These are phyloP conservation scores for Psidium friedrichsthalianum DNA, from an alignment of 345 rosid genomes.

Conservation along the genomic window DNA sequence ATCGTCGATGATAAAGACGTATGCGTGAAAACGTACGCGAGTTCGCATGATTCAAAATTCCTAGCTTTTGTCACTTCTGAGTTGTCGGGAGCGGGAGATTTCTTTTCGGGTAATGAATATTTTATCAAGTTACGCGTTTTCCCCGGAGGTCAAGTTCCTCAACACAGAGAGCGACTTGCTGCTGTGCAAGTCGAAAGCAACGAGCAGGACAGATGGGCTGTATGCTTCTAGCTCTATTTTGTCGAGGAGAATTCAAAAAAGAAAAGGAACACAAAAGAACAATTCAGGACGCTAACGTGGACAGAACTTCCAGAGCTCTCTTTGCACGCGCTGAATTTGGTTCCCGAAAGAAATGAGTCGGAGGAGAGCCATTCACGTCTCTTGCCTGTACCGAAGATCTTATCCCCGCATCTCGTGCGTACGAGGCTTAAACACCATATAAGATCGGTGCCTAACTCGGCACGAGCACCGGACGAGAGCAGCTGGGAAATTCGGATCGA, in stretches of 20 bases:
- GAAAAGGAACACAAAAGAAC: not conserved
- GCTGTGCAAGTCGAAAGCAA: not conserved
- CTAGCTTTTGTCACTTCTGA: not conserved
- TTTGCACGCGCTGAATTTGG: not conserved
- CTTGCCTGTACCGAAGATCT: not conserved
- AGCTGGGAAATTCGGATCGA: not conserved
- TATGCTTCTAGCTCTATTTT: not conserved
- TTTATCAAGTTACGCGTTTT: not conserved
- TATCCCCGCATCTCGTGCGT: not conserved
- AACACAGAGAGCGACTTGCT: not conserved
- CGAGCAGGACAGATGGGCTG: not conserved
- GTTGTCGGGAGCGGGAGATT: not conserved
- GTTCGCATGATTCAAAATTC: fast-evolving
- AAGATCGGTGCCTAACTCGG: not conserved
- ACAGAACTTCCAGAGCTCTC: not conserved
- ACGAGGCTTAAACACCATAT: not conserved
- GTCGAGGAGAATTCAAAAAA: not conserved
- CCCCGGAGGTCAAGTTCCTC: not conserved
- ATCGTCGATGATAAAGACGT: fast-evolving
- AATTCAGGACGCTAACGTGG: not conserved
- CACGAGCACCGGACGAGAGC: not conserved
- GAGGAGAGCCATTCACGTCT: not conserved
- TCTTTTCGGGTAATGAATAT: not conserved
- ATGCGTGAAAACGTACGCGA: fast-evolving
- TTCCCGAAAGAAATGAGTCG: not conserved